phyloP scores from a whole-genome alignment of 129 eudicot species.

The Pulicaria dysenterica region DNA sequence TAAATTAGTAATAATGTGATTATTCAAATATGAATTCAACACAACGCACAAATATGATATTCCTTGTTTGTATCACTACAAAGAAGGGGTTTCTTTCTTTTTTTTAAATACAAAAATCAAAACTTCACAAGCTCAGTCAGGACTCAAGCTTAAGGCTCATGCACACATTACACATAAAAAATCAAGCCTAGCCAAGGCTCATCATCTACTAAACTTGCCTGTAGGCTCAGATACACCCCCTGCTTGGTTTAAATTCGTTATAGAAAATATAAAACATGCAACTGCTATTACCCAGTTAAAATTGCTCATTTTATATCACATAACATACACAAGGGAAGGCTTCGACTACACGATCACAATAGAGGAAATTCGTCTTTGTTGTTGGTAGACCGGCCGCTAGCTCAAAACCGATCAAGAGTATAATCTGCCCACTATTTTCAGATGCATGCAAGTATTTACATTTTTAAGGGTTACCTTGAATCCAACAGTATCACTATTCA shows the following conservation, averaged over 20 bases:
- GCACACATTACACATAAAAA: not conserved
- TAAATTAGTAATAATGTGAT: too few species aligned
- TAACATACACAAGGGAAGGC: slow-evolving; percentile 9
- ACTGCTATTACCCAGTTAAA: not conserved
- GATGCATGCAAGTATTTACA: slow-evolving; percentile 32
- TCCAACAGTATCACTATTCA: slow-evolving; percentile 25
- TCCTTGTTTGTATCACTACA: too few species aligned
- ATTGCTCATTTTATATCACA: slow-evolving; percentile 6
- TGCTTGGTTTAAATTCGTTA: not conserved
- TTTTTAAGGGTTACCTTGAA: slow-evolving; percentile 6
- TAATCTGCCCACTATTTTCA: slow-evolving; percentile 24
- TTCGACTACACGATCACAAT: not conserved
- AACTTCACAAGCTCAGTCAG: not conserved
- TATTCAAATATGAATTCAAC: too few species aligned
- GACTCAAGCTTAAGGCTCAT: not conserved
- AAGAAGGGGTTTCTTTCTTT: too few species aligned
- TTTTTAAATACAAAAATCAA: too few species aligned
- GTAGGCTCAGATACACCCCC: not conserved
- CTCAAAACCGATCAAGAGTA: slow-evolving; percentile 23
- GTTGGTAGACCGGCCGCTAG: not conserved
- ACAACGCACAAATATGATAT: too few species aligned
- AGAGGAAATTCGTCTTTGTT: not conserved
- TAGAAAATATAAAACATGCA: not conserved
- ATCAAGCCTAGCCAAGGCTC: not conserved
- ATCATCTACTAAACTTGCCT: not conserved